Conservation (phyloP, 2,329 filamentous ascomycete genomes). For the Mollisiaceae sp. region DNA sequence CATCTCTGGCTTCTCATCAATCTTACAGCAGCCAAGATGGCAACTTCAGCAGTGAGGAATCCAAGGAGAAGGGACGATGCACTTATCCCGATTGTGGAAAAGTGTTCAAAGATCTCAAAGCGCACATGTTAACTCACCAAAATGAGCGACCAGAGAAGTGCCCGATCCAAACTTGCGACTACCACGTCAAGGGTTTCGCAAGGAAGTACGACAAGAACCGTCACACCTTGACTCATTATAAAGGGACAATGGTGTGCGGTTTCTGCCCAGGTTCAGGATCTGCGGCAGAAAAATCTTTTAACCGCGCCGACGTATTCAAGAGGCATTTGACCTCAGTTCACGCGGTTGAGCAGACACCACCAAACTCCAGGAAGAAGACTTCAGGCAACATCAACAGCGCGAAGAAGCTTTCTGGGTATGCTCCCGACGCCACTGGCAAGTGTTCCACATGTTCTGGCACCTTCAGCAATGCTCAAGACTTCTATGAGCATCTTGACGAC, state of each 20-base stretch:
- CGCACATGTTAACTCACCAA: conserved; percentile 96
- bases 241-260: conserved; percentile 96
- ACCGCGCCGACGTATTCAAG: conserved; percentile 96
- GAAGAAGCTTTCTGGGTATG: conserved; percentile 70
- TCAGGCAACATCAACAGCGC: conserved; percentile 39
- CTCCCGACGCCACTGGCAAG: conserved; percentile 79
- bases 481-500: conserved; percentile 92
- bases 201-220: conserved; percentile 98
- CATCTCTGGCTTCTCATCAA: conserved; percentile 38
- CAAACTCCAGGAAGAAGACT: conserved; percentile 81
- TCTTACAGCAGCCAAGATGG: conserved; percentile 40
- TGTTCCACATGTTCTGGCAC: conserved; percentile 90
- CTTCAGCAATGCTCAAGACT: conserved; percentile 89
- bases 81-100: conserved; percentile 63
- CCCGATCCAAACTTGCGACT: conserved; percentile 91
- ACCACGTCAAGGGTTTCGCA: conserved; percentile 92
- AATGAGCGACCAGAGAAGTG: conserved; percentile 95
- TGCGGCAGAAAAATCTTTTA: conserved; percentile 91
- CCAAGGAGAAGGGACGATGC: conserved; percentile 49
- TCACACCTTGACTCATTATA: conserved; percentile 95
- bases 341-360: conserved; percentile 90
- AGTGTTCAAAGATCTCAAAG: conserved; percentile 70
- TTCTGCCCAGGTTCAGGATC: conserved; percentile 92
- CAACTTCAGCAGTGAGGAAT: conserved; percentile 42
- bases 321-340: conserved; percentile 92